Percentiles rank a stretch among this genome's conserved stretches.
Conservation (phyloP, 441 rosid genomes). For the Geranium incanum region DNA sequence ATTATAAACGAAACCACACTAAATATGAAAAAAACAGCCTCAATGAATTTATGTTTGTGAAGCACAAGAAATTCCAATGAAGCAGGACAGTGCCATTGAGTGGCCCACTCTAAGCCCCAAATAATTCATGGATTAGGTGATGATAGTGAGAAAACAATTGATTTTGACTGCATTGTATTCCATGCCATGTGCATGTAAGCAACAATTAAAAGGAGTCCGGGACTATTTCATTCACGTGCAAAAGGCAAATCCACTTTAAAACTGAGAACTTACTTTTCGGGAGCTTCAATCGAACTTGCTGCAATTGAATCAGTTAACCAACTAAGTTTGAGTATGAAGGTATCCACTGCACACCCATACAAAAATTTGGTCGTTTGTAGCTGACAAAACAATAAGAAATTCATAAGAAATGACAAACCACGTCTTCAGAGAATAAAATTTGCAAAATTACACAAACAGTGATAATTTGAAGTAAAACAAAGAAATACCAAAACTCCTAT, state of each 20-base stretch:
- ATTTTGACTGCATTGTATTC: neutral
- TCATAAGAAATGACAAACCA: neutral
- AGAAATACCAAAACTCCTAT: neutral
- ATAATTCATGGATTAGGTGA: neutral
- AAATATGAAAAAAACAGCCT: neutral
- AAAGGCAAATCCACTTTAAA: neutral
- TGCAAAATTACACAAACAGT: neutral
- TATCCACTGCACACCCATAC: constrained; percentile 55
- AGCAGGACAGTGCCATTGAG: neutral
- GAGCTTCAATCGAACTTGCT: constrained; percentile 38
- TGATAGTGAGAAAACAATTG: neutral
- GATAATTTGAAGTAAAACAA: neutral
- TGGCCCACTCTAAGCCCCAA: neutral
- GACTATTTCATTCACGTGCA: neutral
- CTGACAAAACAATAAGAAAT: constrained; percentile 26
- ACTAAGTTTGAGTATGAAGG: constrained; percentile 36
- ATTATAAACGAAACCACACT: neutral
- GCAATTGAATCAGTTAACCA: constrained; percentile 55
- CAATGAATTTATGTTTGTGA: neutral
- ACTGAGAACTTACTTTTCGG: constrained; percentile 42
- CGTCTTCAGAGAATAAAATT: neutral
- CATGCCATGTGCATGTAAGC: neutral
- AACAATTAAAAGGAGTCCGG: neutral
- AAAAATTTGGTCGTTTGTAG: constrained; percentile 52
- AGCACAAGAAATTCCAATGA: neutral